Conservation (phyloP, 2,329 filamentous ascomycete genomes). For the Cladosporium halotolerans region DNA sequence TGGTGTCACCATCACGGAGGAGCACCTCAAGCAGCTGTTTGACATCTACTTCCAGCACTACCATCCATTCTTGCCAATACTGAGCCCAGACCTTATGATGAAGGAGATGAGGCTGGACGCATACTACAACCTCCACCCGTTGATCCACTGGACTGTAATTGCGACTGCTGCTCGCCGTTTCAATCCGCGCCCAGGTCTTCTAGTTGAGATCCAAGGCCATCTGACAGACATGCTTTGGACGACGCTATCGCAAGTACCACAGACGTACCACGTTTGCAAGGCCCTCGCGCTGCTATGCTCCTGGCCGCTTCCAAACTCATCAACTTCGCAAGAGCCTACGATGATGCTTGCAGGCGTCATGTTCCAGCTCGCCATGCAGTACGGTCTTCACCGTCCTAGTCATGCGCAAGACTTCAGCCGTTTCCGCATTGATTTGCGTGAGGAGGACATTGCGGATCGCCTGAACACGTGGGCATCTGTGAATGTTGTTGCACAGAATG, state of each 20-base stretch:
- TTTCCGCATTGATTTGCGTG: slow-evolving; percentile 59
- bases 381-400: slow-evolving; percentile 72
- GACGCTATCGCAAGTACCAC: slow-evolving; percentile 69
- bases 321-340: slow-evolving; percentile 71
- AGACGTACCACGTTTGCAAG: slow-evolving; percentile 75
- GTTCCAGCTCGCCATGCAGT: slow-evolving; percentile 82
- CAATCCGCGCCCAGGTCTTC: slow-evolving; percentile 54
- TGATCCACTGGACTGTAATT: slow-evolving; percentile 82
- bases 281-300: slow-evolving; percentile 72
- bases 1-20: slow-evolving; percentile 36
- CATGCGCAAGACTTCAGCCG: slow-evolving; percentile 79
- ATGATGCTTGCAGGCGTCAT: slow-evolving; percentile 76
- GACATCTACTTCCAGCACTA: slow-evolving; percentile 69
- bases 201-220: slow-evolving; percentile 59
- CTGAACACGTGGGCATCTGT: slow-evolving; percentile 78
- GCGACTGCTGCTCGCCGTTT: slow-evolving; percentile 69
- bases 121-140: slow-evolving; percentile 68
- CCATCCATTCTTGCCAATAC: slow-evolving; percentile 71
- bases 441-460: slow-evolving; percentile 71
- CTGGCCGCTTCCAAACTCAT: slow-evolving; percentile 78
- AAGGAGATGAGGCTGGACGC: slow-evolving; percentile 33
- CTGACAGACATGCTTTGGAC: slow-evolving; percentile 69
- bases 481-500: slow-evolving; percentile 73
- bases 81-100: slow-evolving; percentile 56
- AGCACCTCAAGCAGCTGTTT: slow-evolving; percentile 53